Percentiles rank a stretch among this genome's conserved stretches.
Evolutionary conservation across 1,284 basidiomycete species (phyloP).

Genomic region (Rhodotorula sp.): DNA sequence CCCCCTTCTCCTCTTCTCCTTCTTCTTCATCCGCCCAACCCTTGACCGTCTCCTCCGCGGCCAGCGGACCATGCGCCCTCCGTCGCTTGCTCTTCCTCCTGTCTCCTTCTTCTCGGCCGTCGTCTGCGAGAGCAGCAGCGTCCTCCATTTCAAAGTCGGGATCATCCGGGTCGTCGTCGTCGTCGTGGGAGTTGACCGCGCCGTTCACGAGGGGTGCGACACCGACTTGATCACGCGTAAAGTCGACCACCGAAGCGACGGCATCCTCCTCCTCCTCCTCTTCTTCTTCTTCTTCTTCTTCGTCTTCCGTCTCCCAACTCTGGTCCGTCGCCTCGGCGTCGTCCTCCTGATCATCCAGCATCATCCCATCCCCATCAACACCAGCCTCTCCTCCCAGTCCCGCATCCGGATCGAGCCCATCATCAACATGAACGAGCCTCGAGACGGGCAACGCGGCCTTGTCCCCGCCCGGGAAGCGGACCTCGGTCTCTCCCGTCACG

Average conservation of each 20-base stretch:
- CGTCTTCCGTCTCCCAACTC: conserved; percentile 34
- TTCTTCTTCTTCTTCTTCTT: conserved; percentile 11
- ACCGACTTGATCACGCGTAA: not conserved
- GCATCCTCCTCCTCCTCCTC: conserved; percentile 42
- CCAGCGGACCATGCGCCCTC: conserved; percentile 27
- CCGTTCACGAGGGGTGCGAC: not conserved
- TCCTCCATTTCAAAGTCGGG: conserved; percentile 40
- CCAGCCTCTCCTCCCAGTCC: conserved; percentile 10
- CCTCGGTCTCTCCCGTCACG: conserved; percentile 49
- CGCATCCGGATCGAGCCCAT: conserved; percentile 33
- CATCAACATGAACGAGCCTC: conserved; percentile 43
- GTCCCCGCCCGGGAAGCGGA: conserved; percentile 48
- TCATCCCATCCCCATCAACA: conserved; percentile 19
- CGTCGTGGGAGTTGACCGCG: not conserved
- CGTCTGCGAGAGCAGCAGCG: not conserved
- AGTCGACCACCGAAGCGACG: conserved; percentile 20
- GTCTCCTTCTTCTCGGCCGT: not conserved
- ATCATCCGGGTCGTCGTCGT: conserved; percentile 28
- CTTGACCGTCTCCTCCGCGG: conserved; percentile 24
- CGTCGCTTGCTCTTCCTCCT: conserved; percentile 1
- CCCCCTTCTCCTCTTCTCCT: conserved; percentile 24
- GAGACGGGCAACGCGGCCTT: conserved; percentile 42
- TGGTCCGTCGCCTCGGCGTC: conserved; percentile 10
- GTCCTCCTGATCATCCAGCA: conserved; percentile 21
- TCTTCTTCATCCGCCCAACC: conserved; percentile 30